Evolutionary conservation across 106 monocot genomes (phyloP), one percentile per base, ranked within the genome.

Genomic region (Cymbidium sinense): DNA sequence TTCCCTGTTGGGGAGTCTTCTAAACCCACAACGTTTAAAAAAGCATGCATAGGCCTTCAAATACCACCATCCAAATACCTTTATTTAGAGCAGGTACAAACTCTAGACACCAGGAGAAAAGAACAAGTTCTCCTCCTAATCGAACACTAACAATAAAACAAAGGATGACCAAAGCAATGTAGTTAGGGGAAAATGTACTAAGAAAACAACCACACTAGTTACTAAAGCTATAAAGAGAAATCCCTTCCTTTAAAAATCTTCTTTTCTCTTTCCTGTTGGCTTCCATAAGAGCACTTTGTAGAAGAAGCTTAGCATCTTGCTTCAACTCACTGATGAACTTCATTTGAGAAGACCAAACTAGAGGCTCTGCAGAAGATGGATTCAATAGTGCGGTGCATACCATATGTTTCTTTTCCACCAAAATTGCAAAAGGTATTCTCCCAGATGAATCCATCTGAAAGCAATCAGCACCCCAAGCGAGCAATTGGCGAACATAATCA

Each of bases 401-500:
- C 29, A 79, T 80, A 35, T 96, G 94, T 6, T 86, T 87, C 67
- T 86, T 70, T 79, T 86, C 94, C n/a, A 91, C 36, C 2, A 94
- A 93, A 39, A 96, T 81, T 3, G 31, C 79, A 79, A 87, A 94
- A 25, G 96, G 89, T 65, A 91, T 89, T 81, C 91, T 89, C 88
- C 94, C 98, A 58, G 88, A 81, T 58, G 94, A 86, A 83, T 98
- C 98, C 61, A 82, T 88, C 43, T 90, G 91, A 78, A 89, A 85
- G 37, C 98, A 88, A 83, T 98, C 94, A 74, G 94, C 98, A 18
- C 98, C 98, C 92, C 98, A 92, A 27, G 94, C 85, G 11, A 98
- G 92, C 83, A 98, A 85, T 64, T 91, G 86, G 23, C 98, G 87
- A 25, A 98, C 80, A 74, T 88, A 98, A 69, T 92, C 94, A 81